Base-by-base conservation (phyloP, 306 rosid species). In the Ochetophila trinervis region DNA sequence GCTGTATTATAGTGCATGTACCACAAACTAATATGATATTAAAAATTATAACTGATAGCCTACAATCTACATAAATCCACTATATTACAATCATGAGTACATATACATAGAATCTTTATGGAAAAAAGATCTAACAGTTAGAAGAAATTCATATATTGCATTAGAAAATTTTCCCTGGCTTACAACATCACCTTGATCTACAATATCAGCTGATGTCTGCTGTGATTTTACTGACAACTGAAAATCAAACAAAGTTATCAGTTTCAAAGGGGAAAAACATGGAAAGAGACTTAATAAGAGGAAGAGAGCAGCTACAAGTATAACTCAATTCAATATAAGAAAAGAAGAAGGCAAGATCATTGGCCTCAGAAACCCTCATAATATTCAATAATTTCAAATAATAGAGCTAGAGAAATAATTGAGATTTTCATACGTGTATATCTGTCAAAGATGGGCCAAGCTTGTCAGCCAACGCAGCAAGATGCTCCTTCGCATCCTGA, bases 401-500 rank as follows among this genome's bases (percentile, higher is more conserved):
- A 58, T 35, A 42, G 2, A 27, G 45, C 62, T 15, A 65, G 48
- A 73, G 2, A 58, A 17, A 53, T n/a, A 47, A 73, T 17, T 40
- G 52, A 55, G 53, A 76, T 57, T 42, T 68, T 23, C 95, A 80
- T 87, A 92, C 98, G 82, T 87, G 86, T 77, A 92, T 87, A 79
- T 85, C 98, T 19, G 96, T 87, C 57, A 92, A 77, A 32, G 98
- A 89, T 48, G 89, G 74, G 72, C 93, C 96, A 85, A 92, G 78
- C 93, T 89, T 92, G 78, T 89, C 98, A 63, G 96, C 98, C 67
- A 92, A 72, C 45, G 98, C 98, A 77, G 85, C 81, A 69, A 92
- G 91, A 79, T 92, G 96, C 77, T 89, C 98, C 85, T 89, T 92
- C 53, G 96, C 98, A 72, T 92, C 98, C 98, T 92, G 82, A 76